Percentiles rank a stretch among this genome's conserved stretches.
phyloP scores from a whole-genome alignment of 2,329 filamentous ascomycete genomes.

The Acrocalymma vagum region DNA sequence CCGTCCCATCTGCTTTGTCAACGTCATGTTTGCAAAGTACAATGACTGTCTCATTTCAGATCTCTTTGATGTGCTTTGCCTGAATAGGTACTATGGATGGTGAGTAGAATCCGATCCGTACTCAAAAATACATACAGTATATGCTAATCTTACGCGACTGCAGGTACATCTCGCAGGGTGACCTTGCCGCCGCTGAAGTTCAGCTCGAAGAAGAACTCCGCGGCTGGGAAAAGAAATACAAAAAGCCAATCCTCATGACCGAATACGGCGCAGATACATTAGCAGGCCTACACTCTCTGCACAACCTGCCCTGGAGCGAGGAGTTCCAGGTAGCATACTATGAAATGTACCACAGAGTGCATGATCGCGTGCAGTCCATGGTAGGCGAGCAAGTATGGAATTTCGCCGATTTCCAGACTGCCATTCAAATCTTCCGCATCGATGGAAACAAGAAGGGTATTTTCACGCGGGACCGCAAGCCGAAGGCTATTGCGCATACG shows the following conservation, averaged over 20 bases:
- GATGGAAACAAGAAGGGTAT: slow-evolving; percentile 13
- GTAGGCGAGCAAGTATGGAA: slow-evolving; percentile 11
- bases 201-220: slow-evolving; percentile 5
- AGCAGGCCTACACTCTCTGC: slow-evolving; percentile 5
- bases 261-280: slow-evolving; percentile 13
- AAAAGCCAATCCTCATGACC: slow-evolving; percentile 10
- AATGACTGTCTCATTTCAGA: slow-evolving; percentile 4
- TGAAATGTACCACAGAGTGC: slow-evolving; percentile 7
- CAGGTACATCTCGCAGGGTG: no score
- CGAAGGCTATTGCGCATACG: slow-evolving; percentile 5
- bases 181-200: slow-evolving; percentile 1
- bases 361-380: slow-evolving; percentile 1
- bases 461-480: slow-evolving; percentile 5
- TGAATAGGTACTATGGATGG: slow-evolving; percentile 13
- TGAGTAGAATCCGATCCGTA: slow-evolving; percentile 3
- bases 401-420: slow-evolving; percentile 11
- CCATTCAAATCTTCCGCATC: slow-evolving; percentile 1
- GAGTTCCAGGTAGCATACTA: slow-evolving; percentile 4
- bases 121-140: no score
- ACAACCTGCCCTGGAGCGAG: slow-evolving; percentile 6
- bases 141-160: no score
- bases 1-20: slow-evolving; percentile 10
- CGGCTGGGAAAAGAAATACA: slow-evolving; percentile 9
- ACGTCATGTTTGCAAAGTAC: slow-evolving; percentile 3
- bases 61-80: slow-evolving; percentile 9